Base-by-base conservation (phyloP, 108 stramenopile genomes). In the Pseudonitzschia pungens region DNA sequence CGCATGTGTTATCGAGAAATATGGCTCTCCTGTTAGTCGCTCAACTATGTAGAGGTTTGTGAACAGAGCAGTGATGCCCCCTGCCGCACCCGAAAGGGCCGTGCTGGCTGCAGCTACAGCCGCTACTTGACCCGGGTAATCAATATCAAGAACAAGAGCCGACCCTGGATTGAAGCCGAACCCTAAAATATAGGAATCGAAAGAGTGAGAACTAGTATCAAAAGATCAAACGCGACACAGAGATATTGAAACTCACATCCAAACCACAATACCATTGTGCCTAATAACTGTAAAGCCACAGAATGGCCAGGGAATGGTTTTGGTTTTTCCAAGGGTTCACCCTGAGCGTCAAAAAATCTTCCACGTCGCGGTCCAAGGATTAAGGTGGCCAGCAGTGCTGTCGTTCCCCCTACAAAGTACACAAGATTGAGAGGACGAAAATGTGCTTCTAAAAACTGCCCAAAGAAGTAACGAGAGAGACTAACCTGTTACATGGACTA, bases 161-260 rank as follows among this genome's bases (percentile, higher is more conserved):
- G 91, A 92, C 20, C 92, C 95, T 10, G 89, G 84, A 82, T 98
- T 98, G 92, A 98, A 98, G 15, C 96, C 96, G 70, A 88, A 95
- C 97, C 97, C 79, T 66, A 76, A 83, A 86, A 77, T 85, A 89
- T 20, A 78, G 77, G 58, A 81, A 83, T 31, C 6, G 67, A 27
- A 16, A 51, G 68, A 55, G 2, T 55, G 22, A 24, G 54, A 26
- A 2, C 1, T 24, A 20, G 22, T 2, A 26, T 51, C 50, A 10
- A 16, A 51, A 51, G 15, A 32, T 52, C 7, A 2, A 31, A 50
- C 43, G 0, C 60, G 5, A 62, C 14, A 33, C 28, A 40, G 33
- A 62, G 8, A 33, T 7, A 3, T 6, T 50, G 28, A 52, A 52
- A 84, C 82, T 77, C 60, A 83, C 97, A 89, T 57, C 90, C 94